These are phyloP conservation scores for Cornus florida DNA, from an alignment of 148 eudicot genomes.

Conservation along the genomic window DNA sequence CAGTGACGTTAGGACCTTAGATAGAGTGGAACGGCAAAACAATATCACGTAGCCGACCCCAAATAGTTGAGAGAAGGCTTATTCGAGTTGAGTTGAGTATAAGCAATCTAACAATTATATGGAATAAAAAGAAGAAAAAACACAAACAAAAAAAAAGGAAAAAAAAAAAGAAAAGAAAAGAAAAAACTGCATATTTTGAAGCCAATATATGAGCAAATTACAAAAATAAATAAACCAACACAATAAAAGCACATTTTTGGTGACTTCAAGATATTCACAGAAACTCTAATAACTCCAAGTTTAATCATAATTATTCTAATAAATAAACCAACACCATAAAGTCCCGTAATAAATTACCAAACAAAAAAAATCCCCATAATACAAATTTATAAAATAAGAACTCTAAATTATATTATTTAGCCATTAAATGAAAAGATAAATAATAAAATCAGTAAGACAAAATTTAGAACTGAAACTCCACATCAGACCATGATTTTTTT, in stretches of 20 bases:
- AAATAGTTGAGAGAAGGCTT: no score
- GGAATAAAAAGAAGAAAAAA: neutral
- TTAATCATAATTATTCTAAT: neutral
- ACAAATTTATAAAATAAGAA: neutral
- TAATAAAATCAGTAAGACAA: neutral
- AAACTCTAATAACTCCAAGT: neutral
- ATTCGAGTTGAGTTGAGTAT: no score
- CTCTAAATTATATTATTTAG: neutral
- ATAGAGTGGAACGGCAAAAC: no score
- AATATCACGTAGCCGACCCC: no score
- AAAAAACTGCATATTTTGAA: neutral
- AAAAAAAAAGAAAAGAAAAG: neutral
- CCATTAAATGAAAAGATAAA: neutral
- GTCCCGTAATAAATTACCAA: neutral
- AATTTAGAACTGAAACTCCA: neutral
- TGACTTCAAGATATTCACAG: neutral
- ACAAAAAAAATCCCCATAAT: no score
- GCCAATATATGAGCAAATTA: neutral
- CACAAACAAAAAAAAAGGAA: neutral
- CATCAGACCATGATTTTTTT: neutral
- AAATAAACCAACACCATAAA: neutral
- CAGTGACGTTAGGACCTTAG: no score
- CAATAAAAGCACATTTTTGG: neutral
- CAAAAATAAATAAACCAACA: neutral
- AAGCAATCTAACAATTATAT: neutral